These are phyloP conservation scores for Platanus orientalis DNA, from an alignment of 164 flowering plant genomes.

Conservation along the genomic window DNA sequence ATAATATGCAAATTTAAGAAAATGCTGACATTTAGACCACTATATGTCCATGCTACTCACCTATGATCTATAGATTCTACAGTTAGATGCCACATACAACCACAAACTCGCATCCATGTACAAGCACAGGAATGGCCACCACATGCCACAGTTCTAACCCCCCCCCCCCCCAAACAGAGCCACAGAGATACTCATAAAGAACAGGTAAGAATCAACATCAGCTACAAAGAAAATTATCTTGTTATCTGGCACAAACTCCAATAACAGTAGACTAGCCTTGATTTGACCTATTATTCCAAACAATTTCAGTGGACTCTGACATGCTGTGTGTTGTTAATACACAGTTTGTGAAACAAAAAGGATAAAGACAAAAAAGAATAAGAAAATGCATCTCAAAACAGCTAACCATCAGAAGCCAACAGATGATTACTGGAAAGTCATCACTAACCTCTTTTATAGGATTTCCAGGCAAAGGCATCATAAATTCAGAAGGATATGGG, in stretches of 20 bases:
- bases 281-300: not conserved
- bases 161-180: too few species aligned
- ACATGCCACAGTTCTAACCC: too few species aligned
- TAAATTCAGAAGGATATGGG: constrained; percentile 69
- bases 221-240: not conserved
- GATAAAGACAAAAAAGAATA: not conserved
- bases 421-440: not conserved
- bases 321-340: not conserved
- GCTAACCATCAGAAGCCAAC: not conserved
- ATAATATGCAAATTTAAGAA: too few species aligned
- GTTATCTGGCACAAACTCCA: not conserved
- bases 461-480: constrained; percentile 85
- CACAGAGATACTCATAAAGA: too few species aligned
- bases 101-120: too few species aligned
- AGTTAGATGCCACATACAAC: too few species aligned
- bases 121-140: too few species aligned
- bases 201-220: too few species aligned
- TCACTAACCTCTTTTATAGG: constrained; percentile 80
- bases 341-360: not conserved
- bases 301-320: not conserved
- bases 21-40: too few species aligned
- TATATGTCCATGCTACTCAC: too few species aligned
- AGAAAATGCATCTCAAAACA: not conserved
- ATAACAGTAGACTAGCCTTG: too few species aligned
- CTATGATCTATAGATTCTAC: too few species aligned